A percentile compares a stretch with the other conserved stretches of the same genome.
phyloP scores from a whole-genome alignment of 1,284 basidiomycete genomes.

The Trametes versicolor region DNA sequence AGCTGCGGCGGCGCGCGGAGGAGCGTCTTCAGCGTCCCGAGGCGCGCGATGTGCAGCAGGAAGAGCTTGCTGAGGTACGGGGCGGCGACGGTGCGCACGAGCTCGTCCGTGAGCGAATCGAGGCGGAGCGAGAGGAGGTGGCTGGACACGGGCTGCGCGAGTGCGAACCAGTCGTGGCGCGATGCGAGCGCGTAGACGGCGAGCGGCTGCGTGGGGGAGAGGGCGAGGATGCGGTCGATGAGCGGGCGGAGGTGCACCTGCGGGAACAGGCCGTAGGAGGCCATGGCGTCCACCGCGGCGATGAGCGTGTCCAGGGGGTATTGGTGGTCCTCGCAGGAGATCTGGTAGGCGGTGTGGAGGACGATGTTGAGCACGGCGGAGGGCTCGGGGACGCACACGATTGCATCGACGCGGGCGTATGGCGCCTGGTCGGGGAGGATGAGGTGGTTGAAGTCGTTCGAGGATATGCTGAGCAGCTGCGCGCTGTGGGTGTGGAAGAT shows the following conservation, averaged over 20 bases:
- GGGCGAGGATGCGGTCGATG: constrained; percentile 33
- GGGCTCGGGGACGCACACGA: constrained; percentile 59
- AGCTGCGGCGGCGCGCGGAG: constrained; percentile 41
- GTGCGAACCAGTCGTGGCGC: constrained; percentile 35
- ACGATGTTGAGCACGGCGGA: constrained; percentile 68
- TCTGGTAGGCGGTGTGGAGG: constrained; percentile 66
- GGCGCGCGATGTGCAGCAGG: constrained; percentile 42
- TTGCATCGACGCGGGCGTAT: constrained; percentile 32
- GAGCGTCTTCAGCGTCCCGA: constrained; percentile 39
- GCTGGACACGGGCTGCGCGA: constrained; percentile 41
- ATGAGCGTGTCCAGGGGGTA: constrained; percentile 61
- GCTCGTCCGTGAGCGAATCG: constrained; percentile 38
- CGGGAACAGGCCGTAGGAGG: constrained; percentile 58
- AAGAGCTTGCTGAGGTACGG: constrained; percentile 43
- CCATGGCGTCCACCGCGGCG: constrained; percentile 57
- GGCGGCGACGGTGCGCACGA: constrained; percentile 39
- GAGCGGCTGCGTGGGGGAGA: constrained; percentile 41
- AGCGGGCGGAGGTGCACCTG: constrained; percentile 41
- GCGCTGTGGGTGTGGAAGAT: constrained; percentile 65
- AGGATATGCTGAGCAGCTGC: constrained; percentile 58
- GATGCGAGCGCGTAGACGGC: constrained; percentile 44
- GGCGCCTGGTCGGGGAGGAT: constrained; percentile 42
- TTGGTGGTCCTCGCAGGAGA: constrained; percentile 69
- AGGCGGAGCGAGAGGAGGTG: constrained; percentile 40
- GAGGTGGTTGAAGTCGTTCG: constrained; percentile 63